These are phyloP conservation scores for Pseudevernia furfuracea DNA, from an alignment of 495 filamentous ascomycete genomes.

Conservation along the genomic window DNA sequence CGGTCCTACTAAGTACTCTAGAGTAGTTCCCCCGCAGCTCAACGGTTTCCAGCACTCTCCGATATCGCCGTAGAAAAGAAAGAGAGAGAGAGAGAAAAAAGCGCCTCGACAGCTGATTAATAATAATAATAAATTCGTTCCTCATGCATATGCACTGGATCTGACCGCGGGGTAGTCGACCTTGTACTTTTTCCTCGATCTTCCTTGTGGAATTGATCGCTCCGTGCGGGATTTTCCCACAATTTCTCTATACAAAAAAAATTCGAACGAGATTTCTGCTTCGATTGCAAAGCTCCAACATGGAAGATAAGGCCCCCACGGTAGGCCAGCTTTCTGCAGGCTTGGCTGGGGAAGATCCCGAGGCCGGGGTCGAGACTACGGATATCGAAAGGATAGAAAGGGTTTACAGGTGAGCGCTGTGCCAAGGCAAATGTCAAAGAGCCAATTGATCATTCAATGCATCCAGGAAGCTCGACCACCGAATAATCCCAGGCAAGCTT, in stretches of 20 bases:
- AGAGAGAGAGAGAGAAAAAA: rapidly evolving
- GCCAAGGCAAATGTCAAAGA: background rate
- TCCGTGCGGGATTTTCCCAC: too few relatives aligned
- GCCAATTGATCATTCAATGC: constrained; percentile 4
- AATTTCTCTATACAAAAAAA: too few relatives aligned
- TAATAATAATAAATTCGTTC: too few relatives aligned
- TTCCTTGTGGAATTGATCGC: background rate
- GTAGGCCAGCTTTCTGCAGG: constrained; percentile 2
- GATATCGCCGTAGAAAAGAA: background rate
- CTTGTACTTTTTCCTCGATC: background rate
- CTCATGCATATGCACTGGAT: background rate
- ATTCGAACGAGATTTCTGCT: too few relatives aligned
- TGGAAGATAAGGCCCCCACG: constrained; percentile 4
- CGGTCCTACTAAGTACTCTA: background rate
- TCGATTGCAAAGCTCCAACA: background rate
- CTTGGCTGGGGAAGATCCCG: constrained; percentile 26
- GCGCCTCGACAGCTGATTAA: too few relatives aligned
- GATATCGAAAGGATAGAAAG: constrained; percentile 50
- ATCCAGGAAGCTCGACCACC: constrained; percentile 61
- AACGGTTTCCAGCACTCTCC: background rate
- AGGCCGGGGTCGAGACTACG: constrained; percentile 36
- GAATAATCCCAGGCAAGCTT: constrained; percentile 68
- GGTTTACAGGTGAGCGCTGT: constrained; percentile 53
- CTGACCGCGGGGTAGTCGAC: background rate
- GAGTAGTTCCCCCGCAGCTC: background rate